Evolutionary conservation across 2,329 filamentous ascomycete species (phyloP).

Genomic region (Sporothrix brasiliensis): DNA sequence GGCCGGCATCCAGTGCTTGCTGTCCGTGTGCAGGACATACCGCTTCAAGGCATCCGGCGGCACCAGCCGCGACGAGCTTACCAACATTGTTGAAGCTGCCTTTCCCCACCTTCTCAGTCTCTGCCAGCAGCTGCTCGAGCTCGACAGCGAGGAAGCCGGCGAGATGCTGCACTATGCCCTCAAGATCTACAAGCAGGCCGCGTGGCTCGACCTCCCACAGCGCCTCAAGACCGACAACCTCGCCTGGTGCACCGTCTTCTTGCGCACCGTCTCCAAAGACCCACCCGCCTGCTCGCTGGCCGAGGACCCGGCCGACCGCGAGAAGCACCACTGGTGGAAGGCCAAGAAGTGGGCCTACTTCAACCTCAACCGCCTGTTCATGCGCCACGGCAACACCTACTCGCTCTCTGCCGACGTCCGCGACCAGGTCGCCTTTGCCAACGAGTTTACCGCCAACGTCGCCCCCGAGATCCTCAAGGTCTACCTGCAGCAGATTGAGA

Average conservation of each 20-base stretch:
- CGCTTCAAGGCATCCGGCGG: conserved; percentile 84
- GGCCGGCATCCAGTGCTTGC: conserved; percentile 87
- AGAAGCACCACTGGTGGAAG: conserved; percentile 99
- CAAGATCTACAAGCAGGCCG: conserved; percentile 97
- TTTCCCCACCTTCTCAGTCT: conserved; percentile 88
- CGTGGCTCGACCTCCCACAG: conserved; percentile 85
- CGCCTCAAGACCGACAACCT: conserved; percentile 82
- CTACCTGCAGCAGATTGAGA: conserved; percentile 92
- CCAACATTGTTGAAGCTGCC: conserved; percentile 87
- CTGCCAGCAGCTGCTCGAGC: conserved; percentile 83
- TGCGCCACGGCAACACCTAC: conserved; percentile 89
- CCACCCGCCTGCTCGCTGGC: conserved; percentile 77
- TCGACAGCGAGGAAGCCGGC: conserved; percentile 89
- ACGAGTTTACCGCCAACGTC: conserved; percentile 86
- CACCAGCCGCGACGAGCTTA: conserved; percentile 78
- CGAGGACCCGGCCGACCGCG: conserved; percentile 80
- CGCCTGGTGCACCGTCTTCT: conserved; percentile 93
- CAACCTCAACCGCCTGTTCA: conserved; percentile 93
- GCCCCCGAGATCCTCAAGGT: conserved; percentile 95
- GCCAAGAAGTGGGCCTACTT: conserved; percentile 99
- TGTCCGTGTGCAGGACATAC: conserved; percentile 94
- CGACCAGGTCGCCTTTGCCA: conserved; percentile 80
- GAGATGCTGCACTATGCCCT: conserved; percentile 95
- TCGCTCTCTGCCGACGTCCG: conserved; percentile 70
- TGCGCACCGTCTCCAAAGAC: conserved; percentile 84